These are phyloP conservation scores for Kodamaea kakaduensis DNA, from an alignment of 805 yeast species.

Conservation along the genomic window DNA sequence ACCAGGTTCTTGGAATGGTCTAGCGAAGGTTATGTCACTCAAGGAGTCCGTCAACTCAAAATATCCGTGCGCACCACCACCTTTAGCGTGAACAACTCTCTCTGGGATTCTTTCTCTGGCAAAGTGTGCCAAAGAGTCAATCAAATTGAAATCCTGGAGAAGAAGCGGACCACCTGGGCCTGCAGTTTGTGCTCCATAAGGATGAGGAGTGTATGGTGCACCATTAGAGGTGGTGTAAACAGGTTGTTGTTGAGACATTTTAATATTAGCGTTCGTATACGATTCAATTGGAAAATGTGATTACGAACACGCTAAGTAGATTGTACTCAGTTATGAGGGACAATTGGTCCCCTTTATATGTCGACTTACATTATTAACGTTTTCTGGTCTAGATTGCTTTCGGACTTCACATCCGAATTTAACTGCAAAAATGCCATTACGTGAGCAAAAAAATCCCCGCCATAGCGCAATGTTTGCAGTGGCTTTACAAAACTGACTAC, in stretches of 20 bases:
- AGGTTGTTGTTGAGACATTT: conserved; percentile 15
- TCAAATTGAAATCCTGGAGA: conserved; percentile 74
- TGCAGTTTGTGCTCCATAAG: conserved; percentile 72
- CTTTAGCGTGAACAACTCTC: conserved; percentile 91
- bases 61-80: conserved; percentile 85
- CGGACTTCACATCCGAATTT: too few species aligned
- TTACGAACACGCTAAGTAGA: too few species aligned
- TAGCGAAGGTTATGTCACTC: conserved; percentile 67
- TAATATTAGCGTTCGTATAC: not conserved
- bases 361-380: too few species aligned
- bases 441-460: too few species aligned
- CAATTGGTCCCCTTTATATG: too few species aligned
- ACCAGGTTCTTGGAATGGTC: conserved; percentile 69
- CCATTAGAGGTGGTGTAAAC: conserved; percentile 52
- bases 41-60: conserved; percentile 72
- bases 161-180: conserved; percentile 76
- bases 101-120: conserved; percentile 90
- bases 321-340: too few species aligned
- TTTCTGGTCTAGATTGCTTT: too few species aligned
- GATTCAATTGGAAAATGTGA: too few species aligned
- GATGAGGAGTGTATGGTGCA: conserved; percentile 48
- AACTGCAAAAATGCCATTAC: too few species aligned
- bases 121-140: conserved; percentile 81
- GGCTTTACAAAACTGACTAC: too few species aligned
- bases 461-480: too few species aligned